Base-by-base conservation (phyloP, 768 basidiomycete species). In the Boletales sp. region DNA sequence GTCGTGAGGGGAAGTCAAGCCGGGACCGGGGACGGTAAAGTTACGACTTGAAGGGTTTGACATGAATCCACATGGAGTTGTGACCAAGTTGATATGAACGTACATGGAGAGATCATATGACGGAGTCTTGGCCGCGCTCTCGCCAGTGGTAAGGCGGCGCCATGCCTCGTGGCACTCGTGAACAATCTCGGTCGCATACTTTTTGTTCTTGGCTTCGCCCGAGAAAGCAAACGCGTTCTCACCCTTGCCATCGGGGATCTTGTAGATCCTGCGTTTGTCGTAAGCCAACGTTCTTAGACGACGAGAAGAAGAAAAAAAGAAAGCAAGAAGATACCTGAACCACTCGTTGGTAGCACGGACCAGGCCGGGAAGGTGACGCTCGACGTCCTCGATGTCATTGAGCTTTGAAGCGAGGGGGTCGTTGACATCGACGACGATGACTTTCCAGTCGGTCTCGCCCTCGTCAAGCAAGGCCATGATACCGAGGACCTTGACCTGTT, bases 391-490 rank as follows among this genome's bases (percentile, higher is more conserved):
- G 49, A 98, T 90, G 71, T 99, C 96, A 72, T 98, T 99, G 65
- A 99, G 81, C 72, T 95, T 91, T 66, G 89, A 78, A 14, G 96
- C 96, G 54, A 98, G 86, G 38, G 96, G 95, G 69, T 98, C 96
- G 59, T 83, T 82, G 55, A 96, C 82, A 68, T 98, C 96, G 58
- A 98, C 92, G 68, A 95, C 96, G 72, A 99, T 83, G 75, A 99
- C 90, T 74, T 99, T 99, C 96, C 96, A 99, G 78, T 98, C 96
- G 58, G 96, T 98, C 78, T 98, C 96, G 62, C 96, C 96, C 70
- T 98, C 96, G 67, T 99, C 96, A 59, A 98, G 86, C 51, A 98
- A 80, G 50, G 96, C 96, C 95, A 98, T 98, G 82, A 98, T 95
- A 55, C 96, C 96, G 64, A 99, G 90, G 58, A 99, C 90, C 79